phyloP scores from a whole-genome alignment of 805 yeast genomes.

The Candida chilensis region DNA sequence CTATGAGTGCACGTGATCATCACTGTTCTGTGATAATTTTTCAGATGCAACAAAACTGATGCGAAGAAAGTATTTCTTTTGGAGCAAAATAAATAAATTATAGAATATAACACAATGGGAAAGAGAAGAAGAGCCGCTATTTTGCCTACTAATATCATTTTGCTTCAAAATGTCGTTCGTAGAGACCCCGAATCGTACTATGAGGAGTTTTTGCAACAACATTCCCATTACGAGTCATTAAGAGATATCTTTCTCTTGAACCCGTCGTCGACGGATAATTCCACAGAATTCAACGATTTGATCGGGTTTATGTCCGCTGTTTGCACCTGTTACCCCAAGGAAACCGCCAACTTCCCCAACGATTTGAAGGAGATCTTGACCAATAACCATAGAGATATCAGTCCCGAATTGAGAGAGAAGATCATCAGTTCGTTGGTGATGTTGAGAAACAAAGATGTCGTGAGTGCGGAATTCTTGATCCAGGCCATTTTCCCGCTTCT shows the following conservation, averaged over 20 bases:
- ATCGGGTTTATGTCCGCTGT: constrained; percentile 91
- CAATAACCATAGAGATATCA: constrained; percentile 71
- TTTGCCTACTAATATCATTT: constrained; percentile 84
- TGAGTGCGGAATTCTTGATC: constrained; percentile 71
- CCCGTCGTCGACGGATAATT: constrained; percentile 46
- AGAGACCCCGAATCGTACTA: constrained; percentile 91
- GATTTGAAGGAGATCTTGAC: constrained; percentile 64
- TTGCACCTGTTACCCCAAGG: constrained; percentile 81
- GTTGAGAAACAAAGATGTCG: constrained; percentile 79
- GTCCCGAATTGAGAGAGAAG: constrained; percentile 85
- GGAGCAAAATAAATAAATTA: no score
- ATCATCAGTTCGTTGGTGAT: constrained; percentile 82
- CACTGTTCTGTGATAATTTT: no score
- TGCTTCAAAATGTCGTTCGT: constrained; percentile 85
- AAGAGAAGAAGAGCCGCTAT: constrained; percentile 87
- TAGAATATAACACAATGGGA: constrained; percentile 72
- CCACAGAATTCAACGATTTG: constrained; percentile 71
- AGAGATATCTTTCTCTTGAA: constrained; percentile 79
- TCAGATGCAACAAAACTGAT: no score
- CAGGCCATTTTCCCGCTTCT: constrained; percentile 86
- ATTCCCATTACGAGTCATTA: constrained; percentile 83
- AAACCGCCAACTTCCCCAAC: constrained; percentile 75
- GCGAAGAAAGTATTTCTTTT: no score
- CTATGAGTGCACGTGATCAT: no score
- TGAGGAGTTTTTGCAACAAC: constrained; percentile 91